Base-by-base conservation (phyloP, 148 eudicot genomes). In the Bassia scoparia region DNA sequence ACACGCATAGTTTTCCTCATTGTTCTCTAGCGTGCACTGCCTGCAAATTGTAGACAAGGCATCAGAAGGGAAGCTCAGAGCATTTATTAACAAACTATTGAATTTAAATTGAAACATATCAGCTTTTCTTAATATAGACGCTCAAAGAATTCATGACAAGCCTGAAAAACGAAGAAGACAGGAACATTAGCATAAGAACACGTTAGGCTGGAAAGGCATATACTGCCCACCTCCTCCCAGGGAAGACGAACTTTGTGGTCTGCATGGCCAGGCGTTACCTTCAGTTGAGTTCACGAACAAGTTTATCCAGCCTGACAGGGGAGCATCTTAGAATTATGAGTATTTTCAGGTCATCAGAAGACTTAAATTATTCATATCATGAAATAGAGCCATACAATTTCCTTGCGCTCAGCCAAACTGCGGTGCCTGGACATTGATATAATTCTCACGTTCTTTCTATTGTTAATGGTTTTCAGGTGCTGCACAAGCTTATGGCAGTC, bases 181-280 rank as follows among this genome's bases (percentile, higher is more conserved):
- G 43, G 7, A 2, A 53, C 29, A 12, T 26, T 10, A 53, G 20
- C 38, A 63, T 60, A 30, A 41, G 46, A 8, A 41, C 8, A 41
- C 8, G 50, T 43, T n/a, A 61, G 58, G 65, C 55, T 64, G 66
- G 58, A 71, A 75, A 75, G 69, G 17, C 71, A n/a, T 34, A 55
- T 31, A 78, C 64, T 26, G 37, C n/a, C n/a, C 70, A 95, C 99
- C 99, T 88, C 99, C 99, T 70, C 99, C 99, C 67, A 76, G 81
- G 73, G 82, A 95, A 95, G 97, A 52, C 97, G 89, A 70, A 92
- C 71, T 59, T 87, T 79, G 81, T 95, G 99, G 79, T 95, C 99
- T 14, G 97, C 99, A 78, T 95, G 97, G n/a, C 99, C 99, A 95
- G 70, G 99, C 92, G 70, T 95, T 89, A 74, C 99, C 97, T 72